These are phyloP conservation scores for Aquilaria malaccensis DNA, from an alignment of 345 rosid species.

Conservation along the genomic window DNA sequence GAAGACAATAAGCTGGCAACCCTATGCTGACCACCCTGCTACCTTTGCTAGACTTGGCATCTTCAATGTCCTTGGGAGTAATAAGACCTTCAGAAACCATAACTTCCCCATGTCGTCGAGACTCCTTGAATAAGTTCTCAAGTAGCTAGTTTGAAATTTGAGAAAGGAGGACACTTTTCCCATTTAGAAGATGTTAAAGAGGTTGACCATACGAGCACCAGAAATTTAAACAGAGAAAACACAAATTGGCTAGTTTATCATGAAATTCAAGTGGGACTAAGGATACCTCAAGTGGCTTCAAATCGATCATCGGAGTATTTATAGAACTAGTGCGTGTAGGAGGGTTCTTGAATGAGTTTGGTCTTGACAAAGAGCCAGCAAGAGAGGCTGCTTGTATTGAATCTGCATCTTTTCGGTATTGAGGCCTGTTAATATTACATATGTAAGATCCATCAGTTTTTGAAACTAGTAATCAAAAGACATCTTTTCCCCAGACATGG, in stretches of 20 bases:
- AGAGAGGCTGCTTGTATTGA: constrained; percentile 28
- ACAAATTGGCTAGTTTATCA: background rate
- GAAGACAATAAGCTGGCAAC: constrained; percentile 81
- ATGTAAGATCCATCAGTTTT: constrained; percentile 3
- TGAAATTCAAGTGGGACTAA: background rate
- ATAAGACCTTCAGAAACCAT: constrained; percentile 68
- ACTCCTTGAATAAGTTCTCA: constrained; percentile 50
- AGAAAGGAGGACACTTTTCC: too few species aligned
- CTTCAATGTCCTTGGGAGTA: constrained; percentile 70
- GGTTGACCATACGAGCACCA: too few species aligned
- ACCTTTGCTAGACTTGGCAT: constrained; percentile 57
- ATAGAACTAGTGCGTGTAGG: constrained; percentile 47
- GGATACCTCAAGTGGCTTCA: constrained; percentile 76
- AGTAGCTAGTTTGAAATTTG: constrained; percentile 42
- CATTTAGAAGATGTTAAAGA: too few species aligned
- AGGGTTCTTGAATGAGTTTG: constrained; percentile 40
- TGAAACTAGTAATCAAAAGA: background rate
- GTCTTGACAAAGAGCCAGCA: constrained; percentile 33
- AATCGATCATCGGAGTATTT: constrained; percentile 42
- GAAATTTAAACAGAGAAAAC: too few species aligned
- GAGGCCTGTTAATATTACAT: constrained; percentile 40
- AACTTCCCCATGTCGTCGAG: constrained; percentile 49
- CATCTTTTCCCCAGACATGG: background rate
- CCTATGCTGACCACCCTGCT: constrained; percentile 71
- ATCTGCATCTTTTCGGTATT: constrained; percentile 31